Conservation (phyloP, 2,329 filamentous ascomycete genomes). For the Thermothelomyces thermophilus region DNA sequence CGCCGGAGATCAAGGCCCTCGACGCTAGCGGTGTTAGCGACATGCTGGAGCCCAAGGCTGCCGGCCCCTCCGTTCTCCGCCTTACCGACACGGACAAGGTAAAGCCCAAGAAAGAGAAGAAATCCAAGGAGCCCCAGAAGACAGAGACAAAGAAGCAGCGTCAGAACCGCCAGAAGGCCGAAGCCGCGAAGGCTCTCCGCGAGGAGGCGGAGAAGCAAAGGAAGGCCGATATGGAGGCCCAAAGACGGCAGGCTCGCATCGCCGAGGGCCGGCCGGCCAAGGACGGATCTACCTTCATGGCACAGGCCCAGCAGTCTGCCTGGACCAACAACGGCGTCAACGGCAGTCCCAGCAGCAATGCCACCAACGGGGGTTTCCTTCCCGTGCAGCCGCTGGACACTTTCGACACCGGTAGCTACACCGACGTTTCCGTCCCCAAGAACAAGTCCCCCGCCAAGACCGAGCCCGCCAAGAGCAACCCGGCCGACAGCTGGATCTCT, state of each 20-base stretch:
- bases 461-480: conserved; percentile 24
- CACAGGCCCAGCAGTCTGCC: conserved; percentile 33
- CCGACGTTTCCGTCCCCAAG: conserved; percentile 25
- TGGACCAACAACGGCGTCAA: conserved; percentile 38
- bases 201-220: conserved; percentile 75
- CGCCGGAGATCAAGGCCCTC: conserved; percentile 53
- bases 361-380: conserved; percentile 31
- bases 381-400: conserved; percentile 52
- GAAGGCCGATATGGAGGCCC: conserved; percentile 70
- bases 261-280: conserved; percentile 77
- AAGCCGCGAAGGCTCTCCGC: conserved; percentile 66
- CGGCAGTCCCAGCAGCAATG: conserved; percentile 31
- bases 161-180: conserved; percentile 83
- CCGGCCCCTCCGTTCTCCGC: conserved; percentile 68
- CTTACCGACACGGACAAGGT: conserved; percentile 60
- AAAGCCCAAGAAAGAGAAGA: conserved; percentile 49
- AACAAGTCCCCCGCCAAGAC: conserved; percentile 14
- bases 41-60: conserved; percentile 68
- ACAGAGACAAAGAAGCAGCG: conserved; percentile 91
- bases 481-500: conserved; percentile 40
- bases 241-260: conserved; percentile 73
- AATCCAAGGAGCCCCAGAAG: conserved; percentile 55
- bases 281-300: conserved; percentile 62
- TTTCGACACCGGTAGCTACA: conserved; percentile 38
- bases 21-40: conserved; percentile 70